These are phyloP conservation scores for Hibiscus tridactylites DNA, from an alignment of 345 rosid species.

Conservation along the genomic window DNA sequence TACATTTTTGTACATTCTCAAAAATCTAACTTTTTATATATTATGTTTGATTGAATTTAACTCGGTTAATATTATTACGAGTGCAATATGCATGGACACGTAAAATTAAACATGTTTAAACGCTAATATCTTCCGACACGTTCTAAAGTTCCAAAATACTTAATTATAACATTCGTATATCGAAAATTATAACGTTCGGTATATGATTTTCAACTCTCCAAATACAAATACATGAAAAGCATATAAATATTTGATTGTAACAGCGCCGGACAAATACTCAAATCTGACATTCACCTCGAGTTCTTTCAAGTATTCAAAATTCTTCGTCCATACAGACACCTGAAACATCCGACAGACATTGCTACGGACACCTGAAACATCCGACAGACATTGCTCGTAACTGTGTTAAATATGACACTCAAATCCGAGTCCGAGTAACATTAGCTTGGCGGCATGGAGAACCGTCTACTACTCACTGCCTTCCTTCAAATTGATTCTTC, in stretches of 20 bases:
- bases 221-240: background rate
- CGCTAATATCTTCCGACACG: too few relatives aligned
- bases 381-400: background rate
- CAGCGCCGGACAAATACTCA: background rate
- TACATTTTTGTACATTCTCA: too few relatives aligned
- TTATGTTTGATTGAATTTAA: too few relatives aligned
- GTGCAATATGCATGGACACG: too few relatives aligned
- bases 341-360: background rate
- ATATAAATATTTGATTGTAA: background rate
- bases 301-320: background rate
- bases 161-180: too few relatives aligned
- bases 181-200: too few relatives aligned
- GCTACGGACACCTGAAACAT: background rate
- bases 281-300: background rate
- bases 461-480: background rate
- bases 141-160: too few relatives aligned
- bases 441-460: background rate
- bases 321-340: background rate
- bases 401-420: background rate
- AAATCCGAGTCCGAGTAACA: background rate
- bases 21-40: too few relatives aligned
- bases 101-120: too few relatives aligned
- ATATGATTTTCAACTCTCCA: background rate
- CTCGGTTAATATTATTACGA: too few relatives aligned
- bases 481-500: constrained; percentile 35